phyloP scores from a whole-genome alignment of 768 basidiomycete species.

The Kwoniella shandongensis region DNA sequence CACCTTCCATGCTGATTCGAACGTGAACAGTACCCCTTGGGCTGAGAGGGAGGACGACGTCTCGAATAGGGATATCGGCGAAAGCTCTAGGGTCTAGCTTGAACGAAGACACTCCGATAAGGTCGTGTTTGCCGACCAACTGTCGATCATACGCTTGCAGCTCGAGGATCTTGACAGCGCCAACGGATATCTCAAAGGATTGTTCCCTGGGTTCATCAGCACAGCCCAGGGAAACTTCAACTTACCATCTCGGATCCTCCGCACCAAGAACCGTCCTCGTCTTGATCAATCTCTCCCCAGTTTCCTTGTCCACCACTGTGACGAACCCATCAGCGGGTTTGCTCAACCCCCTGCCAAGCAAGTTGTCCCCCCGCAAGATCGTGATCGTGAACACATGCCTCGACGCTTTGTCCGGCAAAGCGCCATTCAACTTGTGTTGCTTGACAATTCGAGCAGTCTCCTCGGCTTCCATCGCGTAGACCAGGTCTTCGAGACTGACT shows the following conservation, averaged over 20 bases:
- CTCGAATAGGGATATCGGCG: slow-evolving; percentile 26
- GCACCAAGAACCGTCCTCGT: slow-evolving; percentile 46
- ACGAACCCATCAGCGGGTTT: slow-evolving; percentile 50
- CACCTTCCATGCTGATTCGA: slow-evolving; percentile 47
- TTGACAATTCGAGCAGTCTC: slow-evolving; percentile 47
- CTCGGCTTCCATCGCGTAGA: slow-evolving; percentile 48
- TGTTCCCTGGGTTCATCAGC: slow-evolving; percentile 48
- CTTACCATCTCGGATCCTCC: slow-evolving; percentile 50
- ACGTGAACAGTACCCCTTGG: slow-evolving; percentile 45
- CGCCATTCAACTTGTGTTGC: slow-evolving; percentile 19
- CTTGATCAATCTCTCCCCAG: slow-evolving; percentile 44
- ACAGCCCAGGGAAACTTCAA: slow-evolving; percentile 1
- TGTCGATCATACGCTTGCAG: slow-evolving; percentile 43
- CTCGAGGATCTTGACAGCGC: slow-evolving; percentile 37
- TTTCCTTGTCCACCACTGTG: slow-evolving; percentile 32
- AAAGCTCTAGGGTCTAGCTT: slow-evolving; percentile 46
- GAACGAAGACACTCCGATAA: slow-evolving; percentile 44
- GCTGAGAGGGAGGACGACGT: slow-evolving; percentile 43
- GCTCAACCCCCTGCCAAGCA: slow-evolving; percentile 33
- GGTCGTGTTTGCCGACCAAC: slow-evolving; percentile 53
- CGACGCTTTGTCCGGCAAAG: slow-evolving; percentile 8
- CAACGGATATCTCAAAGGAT: slow-evolving; percentile 45
- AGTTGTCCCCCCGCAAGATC: slow-evolving; percentile 43
- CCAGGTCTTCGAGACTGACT: slow-evolving; percentile 44
- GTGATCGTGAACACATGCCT: slow-evolving; percentile 45